Percentiles rank a stretch among this genome's conserved stretches.
phyloP scores from a whole-genome alignment of 2,329 filamentous ascomycete genomes.

The Xylaria multiplex region DNA sequence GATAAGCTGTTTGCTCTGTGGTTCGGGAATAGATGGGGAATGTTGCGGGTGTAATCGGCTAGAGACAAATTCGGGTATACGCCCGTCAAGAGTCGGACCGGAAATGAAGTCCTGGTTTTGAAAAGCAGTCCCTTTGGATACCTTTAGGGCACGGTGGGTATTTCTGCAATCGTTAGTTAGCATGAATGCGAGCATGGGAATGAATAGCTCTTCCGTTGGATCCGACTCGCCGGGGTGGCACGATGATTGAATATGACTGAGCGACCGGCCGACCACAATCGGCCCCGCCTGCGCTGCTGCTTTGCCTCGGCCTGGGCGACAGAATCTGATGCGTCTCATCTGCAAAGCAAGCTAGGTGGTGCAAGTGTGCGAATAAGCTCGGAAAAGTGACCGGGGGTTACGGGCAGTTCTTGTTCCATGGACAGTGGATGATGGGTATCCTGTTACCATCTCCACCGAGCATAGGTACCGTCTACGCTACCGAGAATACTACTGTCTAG shows the following conservation, averaged over 20 bases:
- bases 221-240: background rate
- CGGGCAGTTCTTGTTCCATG: background rate
- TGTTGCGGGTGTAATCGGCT: constrained; percentile 11
- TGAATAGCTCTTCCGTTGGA: background rate
- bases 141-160: background rate
- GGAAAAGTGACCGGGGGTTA: constrained; percentile 2
- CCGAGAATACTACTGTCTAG: no score
- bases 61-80: background rate
- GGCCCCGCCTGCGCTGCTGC: background rate
- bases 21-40: constrained; percentile 9
- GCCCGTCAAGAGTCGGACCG: background rate
- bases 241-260: background rate
- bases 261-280: background rate
- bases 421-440: no score
- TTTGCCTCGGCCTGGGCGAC: background rate
- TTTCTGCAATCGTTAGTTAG: background rate
- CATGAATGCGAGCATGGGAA: background rate
- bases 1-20: constrained; percentile 3
- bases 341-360: background rate
- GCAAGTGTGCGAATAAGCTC: background rate
- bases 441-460: no score
- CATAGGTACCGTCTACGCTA: no score
- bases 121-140: background rate
- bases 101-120: constrained; percentile 9
- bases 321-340: background rate